Base-by-base conservation (phyloP, 2,329 filamentous ascomycete genomes). In the Aspergillaceae sp. region DNA sequence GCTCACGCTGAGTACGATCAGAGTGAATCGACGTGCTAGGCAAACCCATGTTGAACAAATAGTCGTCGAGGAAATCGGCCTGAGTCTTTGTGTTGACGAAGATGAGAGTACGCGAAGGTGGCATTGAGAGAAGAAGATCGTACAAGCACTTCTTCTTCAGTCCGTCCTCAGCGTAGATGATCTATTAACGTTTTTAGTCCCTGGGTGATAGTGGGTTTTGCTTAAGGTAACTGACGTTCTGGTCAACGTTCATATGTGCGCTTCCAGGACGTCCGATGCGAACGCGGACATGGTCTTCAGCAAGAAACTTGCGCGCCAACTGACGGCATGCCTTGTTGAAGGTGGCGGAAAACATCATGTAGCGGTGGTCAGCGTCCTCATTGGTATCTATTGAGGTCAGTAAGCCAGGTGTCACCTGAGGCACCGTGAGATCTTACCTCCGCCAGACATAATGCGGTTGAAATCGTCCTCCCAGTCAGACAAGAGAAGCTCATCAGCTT, bases 341-440 rank as follows among this genome's bases (percentile, higher is more conserved):
- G 0, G 92, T 97, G 1, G 92, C 92, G 0, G 89, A 95, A 65
- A 97, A 97, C 72, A 98, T 84, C 68, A 94, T 76, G 64, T 79
- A 83, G 5, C 73, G 72, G 54, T 83, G 80, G 48, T 84, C 80
- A 5, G 74, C 78, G 57, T 84, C 88, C 47, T 86, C 81, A 50
- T 95, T 94, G 71, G 66, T 81, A 76, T 95, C 71, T 74, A 26
- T 44, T 10, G 35, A 43, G 37, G 36, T 51, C 7, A 56, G 44
- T 44, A 48, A n/a, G 45, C 40, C 40, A 40, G 43, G 19, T 6
- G 2, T 19, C 19, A 19, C 19, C 5, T 34, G 19, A 38, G 10
- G 45, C 30, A 33, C n/a, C 42, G n/a, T 36, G 29, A 29, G 10
- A 42, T 71, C 80, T 70, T 77, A 90, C 89, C 87, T 59, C 86